Percentiles rank a stretch among this genome's conserved stretches.
Conservation (phyloP, 1,139 yeast species). For the Sugiyamaella xylanicola region DNA sequence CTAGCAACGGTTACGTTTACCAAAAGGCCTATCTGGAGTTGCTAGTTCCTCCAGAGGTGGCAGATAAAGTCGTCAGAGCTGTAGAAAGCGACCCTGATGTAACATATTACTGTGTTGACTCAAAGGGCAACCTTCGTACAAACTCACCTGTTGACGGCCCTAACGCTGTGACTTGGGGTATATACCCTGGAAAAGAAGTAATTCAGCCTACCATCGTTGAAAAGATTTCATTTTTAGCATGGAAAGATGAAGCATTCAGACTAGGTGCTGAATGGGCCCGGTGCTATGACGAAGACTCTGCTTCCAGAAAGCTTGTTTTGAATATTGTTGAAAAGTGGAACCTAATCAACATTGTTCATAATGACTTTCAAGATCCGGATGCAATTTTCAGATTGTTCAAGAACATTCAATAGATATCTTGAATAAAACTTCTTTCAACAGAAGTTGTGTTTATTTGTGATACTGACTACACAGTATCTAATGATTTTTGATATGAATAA, state of each 20-base stretch:
- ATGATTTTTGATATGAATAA: conserved; percentile 4
- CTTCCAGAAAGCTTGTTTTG: conserved; percentile 49
- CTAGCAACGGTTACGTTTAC: conserved; percentile 84
- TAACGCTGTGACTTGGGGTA: conserved; percentile 98
- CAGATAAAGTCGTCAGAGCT: conserved; percentile 48
- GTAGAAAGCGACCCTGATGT: conserved; percentile 55
- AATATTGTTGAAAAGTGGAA: conserved; percentile 61
- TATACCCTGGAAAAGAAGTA: conserved; percentile 89
- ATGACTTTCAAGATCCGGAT: conserved; percentile 55
- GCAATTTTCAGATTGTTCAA: conserved; percentile 43
- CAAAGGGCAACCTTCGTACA: conserved; percentile 57
- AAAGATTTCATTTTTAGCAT: conserved; percentile 81
- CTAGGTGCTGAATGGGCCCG: conserved; percentile 79
- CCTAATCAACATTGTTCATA: conserved; percentile 87
- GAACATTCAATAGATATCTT: conserved; percentile 3
- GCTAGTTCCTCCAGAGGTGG: conserved; percentile 61
- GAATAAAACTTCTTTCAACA: conserved; percentile 17
- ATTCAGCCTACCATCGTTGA: conserved; percentile 94
- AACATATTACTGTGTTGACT: conserved; percentile 79
- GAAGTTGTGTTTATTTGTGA: not conserved
- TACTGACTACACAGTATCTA: not conserved
- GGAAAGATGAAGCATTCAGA: conserved; percentile 95
- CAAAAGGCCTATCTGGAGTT: conserved; percentile 92
- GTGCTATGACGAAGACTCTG: conserved; percentile 44
- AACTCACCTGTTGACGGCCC: conserved; percentile 74